Evolutionary conservation across 2,329 filamentous ascomycete genomes (phyloP), one percentile per base, ranked within the genome.

Genomic region (Monilinia fructigena): DNA sequence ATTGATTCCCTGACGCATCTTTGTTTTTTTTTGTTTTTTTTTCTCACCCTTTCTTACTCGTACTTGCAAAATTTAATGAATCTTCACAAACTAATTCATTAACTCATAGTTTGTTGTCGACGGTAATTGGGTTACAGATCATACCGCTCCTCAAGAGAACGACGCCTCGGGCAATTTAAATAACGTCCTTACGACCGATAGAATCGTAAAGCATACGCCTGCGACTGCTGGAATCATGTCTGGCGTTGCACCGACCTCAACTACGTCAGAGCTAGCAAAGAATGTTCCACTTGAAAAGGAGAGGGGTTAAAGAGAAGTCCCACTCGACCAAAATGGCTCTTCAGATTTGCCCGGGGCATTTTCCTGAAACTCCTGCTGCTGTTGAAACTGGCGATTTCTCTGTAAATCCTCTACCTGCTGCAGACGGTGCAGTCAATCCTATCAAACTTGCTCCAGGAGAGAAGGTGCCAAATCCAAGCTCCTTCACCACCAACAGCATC

Each of bases 121-220:
- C 84, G 92, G 91, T 72, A 86, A 85, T 73, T 99, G 95, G 95
- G 88, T 87, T 61, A 90, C 88, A 77, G 93, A 97, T 79, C 86
- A 89, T 74, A 87, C 87, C 67, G 90, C 89, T 53, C 90, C 91
- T 68, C 89, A 90, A 79, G 93, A 97, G 80, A 86, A 87, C 75
- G 94, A 97, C 82, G 84, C 85, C 71, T 83, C 88, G 75, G 90
- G 91, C 75, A 97, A 94, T 84, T 83, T 93, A 74, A 98, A 98
- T 85, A 98, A 98, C 86, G 87, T 97, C 70, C 85, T 99, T 66
- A 85, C 86, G 52, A 87, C 90, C 67, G 86, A 92, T 70, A 85
- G 92, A 75, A 89, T 97, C 63, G 72, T 78, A 68, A 78, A 77
- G 72, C 77, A 80, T 71, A 79, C 81, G 62, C 76, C 82, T 66